Base-by-base conservation (phyloP, 2,329 filamentous ascomycete genomes). In the Penicillium sp. region DNA sequence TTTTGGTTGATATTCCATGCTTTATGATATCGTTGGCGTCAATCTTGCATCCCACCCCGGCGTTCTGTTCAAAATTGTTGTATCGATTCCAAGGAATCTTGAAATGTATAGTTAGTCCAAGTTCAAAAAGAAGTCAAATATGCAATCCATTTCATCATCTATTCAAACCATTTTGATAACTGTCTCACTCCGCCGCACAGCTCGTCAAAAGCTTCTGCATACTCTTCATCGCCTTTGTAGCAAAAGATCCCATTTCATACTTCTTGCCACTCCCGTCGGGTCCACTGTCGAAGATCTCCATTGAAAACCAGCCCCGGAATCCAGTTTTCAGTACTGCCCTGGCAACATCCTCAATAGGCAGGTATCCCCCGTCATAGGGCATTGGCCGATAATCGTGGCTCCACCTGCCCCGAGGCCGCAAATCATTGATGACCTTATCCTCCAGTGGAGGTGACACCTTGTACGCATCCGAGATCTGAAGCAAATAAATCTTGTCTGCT, bases 401-500 rank as follows among this genome's bases (percentile, higher is more conserved):
- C 89, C 89, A 92, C 31, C 81, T 75, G 0, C 81, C 86, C 32
- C 86, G 76, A 0, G 88, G 85, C 29, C 85, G 72, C 42, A 86
- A 63, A 0, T 85, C 86, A 5, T 75, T 71, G 22, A 81, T 74
- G 32, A 83, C 78, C 43, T 81, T 71, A 4, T 77, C 73, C 21
- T 78, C 70, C 5, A 92, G 67, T 0, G 87, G 85, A 4, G 78
- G 73, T 0, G 77, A 74, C 36, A 85, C 80, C 61, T 81, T 84
- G 67, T 91, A 92, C 0, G 86, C 90, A 67, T 93, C 89, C 3
- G 83, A 88, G 49, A 92, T 86, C 68, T 92, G 89, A 2, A 92
- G 69, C 0, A 92, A 75, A 67, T 83, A 92, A 38, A 92, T 90
- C 75, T 89, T 91, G 2, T 89, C 84, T 0, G 80, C 73, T 0